Conservation (phyloP, 768 basidiomycete species). For the Boletus vinaceobasis region DNA sequence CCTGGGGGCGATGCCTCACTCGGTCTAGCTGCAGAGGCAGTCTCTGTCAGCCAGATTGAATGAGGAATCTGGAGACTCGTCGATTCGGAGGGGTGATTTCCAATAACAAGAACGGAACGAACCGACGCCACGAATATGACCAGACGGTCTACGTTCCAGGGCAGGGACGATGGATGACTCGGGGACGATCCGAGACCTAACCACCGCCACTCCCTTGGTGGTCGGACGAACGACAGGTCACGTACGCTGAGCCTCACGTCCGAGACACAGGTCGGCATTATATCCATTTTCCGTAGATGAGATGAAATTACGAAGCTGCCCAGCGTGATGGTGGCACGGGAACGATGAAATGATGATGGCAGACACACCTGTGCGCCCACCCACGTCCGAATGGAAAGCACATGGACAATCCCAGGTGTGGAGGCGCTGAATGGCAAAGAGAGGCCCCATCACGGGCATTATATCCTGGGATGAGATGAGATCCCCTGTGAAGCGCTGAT, state of each 20-base stretch:
- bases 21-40: neutral
- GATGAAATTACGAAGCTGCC: slow-evolving; percentile 16
- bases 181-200: slow-evolving; percentile 1
- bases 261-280: slow-evolving; percentile 1
- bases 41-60: slow-evolving; percentile 6
- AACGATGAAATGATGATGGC: slow-evolving; percentile 4
- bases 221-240: slow-evolving; percentile 15
- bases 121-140: slow-evolving; percentile 1
- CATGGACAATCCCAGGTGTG: neutral
- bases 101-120: neutral
- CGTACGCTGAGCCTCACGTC: slow-evolving; percentile 1
- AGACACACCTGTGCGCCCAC: slow-evolving; percentile 11
- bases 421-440: neutral
- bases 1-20: neutral
- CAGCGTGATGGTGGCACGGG: slow-evolving; percentile 8
- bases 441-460: slow-evolving; percentile 8
- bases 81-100: neutral
- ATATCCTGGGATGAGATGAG: slow-evolving; percentile 9
- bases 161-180: neutral
- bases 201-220: slow-evolving; percentile 18
- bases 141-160: slow-evolving; percentile 6
- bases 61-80: neutral
- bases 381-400: slow-evolving; percentile 6
- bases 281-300: neutral
- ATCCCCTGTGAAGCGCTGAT: slow-evolving; percentile 20